Evolutionary conservation across 805 yeast species (phyloP).

Genomic region (Scheffersomyces ergatensis): DNA sequence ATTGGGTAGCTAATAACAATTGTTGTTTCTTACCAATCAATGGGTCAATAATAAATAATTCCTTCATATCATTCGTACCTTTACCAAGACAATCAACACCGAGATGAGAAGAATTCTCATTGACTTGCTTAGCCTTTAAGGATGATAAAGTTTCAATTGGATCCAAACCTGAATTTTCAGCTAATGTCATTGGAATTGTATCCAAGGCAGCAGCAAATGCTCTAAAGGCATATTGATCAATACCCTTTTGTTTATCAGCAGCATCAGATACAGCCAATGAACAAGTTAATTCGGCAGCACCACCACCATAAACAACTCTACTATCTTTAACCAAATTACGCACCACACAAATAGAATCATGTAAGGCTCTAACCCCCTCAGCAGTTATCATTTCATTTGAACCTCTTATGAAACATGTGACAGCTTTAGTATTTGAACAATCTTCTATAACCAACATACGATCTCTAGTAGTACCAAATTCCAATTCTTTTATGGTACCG

Average conservation of each 20-base stretch:
- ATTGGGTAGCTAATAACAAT: slow-evolving; percentile 90
- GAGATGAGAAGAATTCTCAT: slow-evolving; percentile 63
- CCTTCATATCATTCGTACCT: slow-evolving; percentile 90
- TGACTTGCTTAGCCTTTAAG: slow-evolving; percentile 81
- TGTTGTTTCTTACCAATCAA: slow-evolving; percentile 97
- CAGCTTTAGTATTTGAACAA: slow-evolving; percentile 81
- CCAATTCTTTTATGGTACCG: slow-evolving; percentile 79
- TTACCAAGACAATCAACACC: slow-evolving; percentile 95
- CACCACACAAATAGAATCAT: slow-evolving; percentile 95
- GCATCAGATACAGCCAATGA: slow-evolving; percentile 87
- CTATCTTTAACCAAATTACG: slow-evolving; percentile 90
- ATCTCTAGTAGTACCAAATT: slow-evolving; percentile 95
- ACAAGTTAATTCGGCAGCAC: slow-evolving; percentile 95
- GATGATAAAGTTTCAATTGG: slow-evolving; percentile 87
- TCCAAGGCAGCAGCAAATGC: slow-evolving; percentile 92
- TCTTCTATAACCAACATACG: slow-evolving; percentile 94
- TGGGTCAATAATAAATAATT: slow-evolving; percentile 93
- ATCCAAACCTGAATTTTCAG: slow-evolving; percentile 94
- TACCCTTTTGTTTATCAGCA: slow-evolving; percentile 91
- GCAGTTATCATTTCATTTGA: slow-evolving; percentile 97
- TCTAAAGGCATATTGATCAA: slow-evolving; percentile 96
- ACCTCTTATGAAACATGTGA: slow-evolving; percentile 91
- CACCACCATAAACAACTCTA: slow-evolving; percentile 98
- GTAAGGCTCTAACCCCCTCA: slow-evolving; percentile 94
- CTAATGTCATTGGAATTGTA: slow-evolving; percentile 87